Evolutionary conservation across 164 flowering plant genomes (phyloP).

Genomic region (Pachysandra terminalis): DNA sequence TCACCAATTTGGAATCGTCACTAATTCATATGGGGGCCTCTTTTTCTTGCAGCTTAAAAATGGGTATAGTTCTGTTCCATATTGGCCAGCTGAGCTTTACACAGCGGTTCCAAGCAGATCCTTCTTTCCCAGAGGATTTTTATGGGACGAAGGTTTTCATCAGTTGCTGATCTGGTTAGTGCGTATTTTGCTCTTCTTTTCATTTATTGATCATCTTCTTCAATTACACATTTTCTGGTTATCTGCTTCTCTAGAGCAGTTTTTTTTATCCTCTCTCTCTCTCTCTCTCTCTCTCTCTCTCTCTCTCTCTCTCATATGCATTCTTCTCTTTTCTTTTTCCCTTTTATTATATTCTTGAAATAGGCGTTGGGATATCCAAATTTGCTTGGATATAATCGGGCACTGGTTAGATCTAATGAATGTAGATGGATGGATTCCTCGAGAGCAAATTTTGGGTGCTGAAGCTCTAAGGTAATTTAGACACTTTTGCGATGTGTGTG

Average conservation of each 20-base stretch:
- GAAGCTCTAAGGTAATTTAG: conserved; percentile 82
- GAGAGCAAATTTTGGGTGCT: conserved; percentile 95
- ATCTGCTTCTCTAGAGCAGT: background rate
- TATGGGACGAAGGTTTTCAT: conserved; percentile 99
- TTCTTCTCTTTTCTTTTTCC: background rate
- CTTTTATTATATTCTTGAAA: conserved; percentile 14
- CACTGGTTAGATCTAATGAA: conserved; percentile 99
- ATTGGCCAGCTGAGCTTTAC: conserved; percentile 97
- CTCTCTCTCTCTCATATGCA: too few relatives aligned
- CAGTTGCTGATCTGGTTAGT: conserved; percentile 89
- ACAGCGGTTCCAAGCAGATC: conserved; percentile 97
- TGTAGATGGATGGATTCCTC: conserved; percentile 98
- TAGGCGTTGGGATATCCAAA: conserved; percentile 94
- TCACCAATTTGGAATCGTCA: conserved; percentile 11
- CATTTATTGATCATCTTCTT: conserved; percentile 1
- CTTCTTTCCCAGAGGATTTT: conserved; percentile 93
- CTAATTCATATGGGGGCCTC: conserved; percentile 17
- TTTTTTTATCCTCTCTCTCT: background rate
- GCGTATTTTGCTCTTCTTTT: background rate
- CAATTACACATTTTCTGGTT: background rate
- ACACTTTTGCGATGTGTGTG: conserved; percentile 3
- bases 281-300: background rate
- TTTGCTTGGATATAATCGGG: conserved; percentile 86
- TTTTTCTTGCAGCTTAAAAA: conserved; percentile 49
- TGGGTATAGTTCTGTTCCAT: conserved; percentile 50